Evolutionary conservation across 805 yeast species (phyloP), one percentile per base, ranked within the genome.

Genomic region (Ogataea paraovalis): DNA sequence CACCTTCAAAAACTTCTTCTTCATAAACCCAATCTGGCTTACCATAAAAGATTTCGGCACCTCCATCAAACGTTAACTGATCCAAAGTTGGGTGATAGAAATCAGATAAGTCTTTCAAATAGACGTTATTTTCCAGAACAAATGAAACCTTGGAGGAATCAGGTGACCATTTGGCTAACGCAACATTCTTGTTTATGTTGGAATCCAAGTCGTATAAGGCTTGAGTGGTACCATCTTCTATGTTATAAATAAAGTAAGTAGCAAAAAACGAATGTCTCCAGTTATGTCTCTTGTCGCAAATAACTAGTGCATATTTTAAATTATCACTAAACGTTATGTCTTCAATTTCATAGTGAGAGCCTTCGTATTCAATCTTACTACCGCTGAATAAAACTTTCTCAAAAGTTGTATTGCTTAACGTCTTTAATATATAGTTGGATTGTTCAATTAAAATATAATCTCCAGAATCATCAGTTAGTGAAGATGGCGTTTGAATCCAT

Each of bases 1-100:
- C 89, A 21, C 79, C 75, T 32, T 79, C 80, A 45, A 86, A 75
- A 0, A 89, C 94, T 65, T 89, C 97, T 56, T 89, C 97, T 60
- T 90, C 97, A 56, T 89, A 89, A 7, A 88, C 95, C 97, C 97
- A 89, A 61, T 89, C 96, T 0, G 96, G 95, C 51, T 83, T 83
- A 2, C 96, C 97, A 61, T 90, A 85, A 67, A 89, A 88, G 7
- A 87, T 71, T 52, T 79, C 74, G 1, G 71, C 74, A 30, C 82
- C 81, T 14, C 96, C 96, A 58, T 86, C 94, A 37, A 51, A 50
- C 0, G 97, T 86, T 13, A 87, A 67, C 52, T 80, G 83, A 4
- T 58, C 67, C 0, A 69, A 56, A 0, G 68, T 53, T 18, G 62
- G 51, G 23, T 52, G 43, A 27, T 41, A 22, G 38, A 57, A 49